Evolutionary conservation across 345 rosid species (phyloP).

Genomic region (Lepidium didymum): DNA sequence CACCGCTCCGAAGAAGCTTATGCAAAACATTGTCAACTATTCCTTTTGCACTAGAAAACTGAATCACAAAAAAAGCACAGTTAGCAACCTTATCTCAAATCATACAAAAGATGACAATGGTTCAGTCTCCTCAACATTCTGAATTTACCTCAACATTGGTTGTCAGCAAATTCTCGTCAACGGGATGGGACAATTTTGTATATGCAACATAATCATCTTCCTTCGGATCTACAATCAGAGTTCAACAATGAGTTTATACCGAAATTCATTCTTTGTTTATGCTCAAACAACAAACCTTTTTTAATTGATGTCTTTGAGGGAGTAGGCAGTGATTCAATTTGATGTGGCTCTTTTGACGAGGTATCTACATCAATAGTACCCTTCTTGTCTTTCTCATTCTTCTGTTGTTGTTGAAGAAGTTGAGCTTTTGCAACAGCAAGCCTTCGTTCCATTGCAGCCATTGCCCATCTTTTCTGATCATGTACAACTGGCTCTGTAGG

Average conservation of each 20-base stretch:
- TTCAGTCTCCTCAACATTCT: neutral
- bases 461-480: slow-evolving; percentile 41
- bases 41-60: slow-evolving; percentile 52
- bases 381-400: slow-evolving; percentile 31
- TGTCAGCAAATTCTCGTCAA: slow-evolving; percentile 53
- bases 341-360: slow-evolving; percentile 12
- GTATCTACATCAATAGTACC: neutral
- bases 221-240: slow-evolving; percentile 36
- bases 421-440: slow-evolving; percentile 52
- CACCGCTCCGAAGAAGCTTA: slow-evolving; percentile 74
- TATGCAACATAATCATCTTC: slow-evolving; percentile 40
- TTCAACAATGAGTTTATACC: neutral
- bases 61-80: slow-evolving; percentile 6
- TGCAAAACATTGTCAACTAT: slow-evolving; percentile 56
- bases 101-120: neutral
- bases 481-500: slow-evolving; percentile 13
- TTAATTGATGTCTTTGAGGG: slow-evolving; percentile 12
- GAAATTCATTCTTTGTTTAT: neutral
- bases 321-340: slow-evolving; percentile 20
- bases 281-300: slow-evolving; percentile 31
- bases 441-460: slow-evolving; percentile 58
- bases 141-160: slow-evolving; percentile 41
- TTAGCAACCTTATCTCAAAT: neutral
- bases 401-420: slow-evolving; percentile 39
- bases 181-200: slow-evolving; percentile 37